Conservation (phyloP, 192 early-diverging fungal genomes). For the Piromyces finnis region DNA sequence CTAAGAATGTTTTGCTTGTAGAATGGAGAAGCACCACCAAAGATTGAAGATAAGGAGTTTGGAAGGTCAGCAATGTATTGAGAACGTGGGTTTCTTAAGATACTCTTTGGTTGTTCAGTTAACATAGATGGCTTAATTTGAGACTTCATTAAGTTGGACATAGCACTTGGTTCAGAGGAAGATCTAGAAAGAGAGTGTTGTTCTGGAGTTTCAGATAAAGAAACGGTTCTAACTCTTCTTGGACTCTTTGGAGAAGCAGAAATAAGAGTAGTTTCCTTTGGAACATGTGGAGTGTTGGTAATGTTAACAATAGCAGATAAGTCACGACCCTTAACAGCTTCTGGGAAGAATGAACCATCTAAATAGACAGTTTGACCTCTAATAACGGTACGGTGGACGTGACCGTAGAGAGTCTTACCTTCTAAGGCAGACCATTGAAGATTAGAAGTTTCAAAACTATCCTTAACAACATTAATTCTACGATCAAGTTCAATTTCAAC, state of each 20-base stretch:
- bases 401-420: constrained; percentile 39
- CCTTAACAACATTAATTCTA: constrained; percentile 17
- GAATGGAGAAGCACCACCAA: constrained; percentile 60
- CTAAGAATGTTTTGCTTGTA: constrained; percentile 83
- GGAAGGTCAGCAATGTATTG: constrained; percentile 21
- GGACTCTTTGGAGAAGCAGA: constrained; percentile 1
- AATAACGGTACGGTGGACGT: constrained; percentile 77
- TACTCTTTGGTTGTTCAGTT: constrained; percentile 10
- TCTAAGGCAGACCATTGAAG: constrained; percentile 36
- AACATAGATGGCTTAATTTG: neutral
- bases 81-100: constrained; percentile 7
- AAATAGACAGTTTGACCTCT: constrained; percentile 69
- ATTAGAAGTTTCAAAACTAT: constrained; percentile 6
- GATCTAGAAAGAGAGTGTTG: neutral
- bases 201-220: neutral
- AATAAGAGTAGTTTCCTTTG: constrained; percentile 2
- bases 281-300: constrained; percentile 16
- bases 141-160: neutral
- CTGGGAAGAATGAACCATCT: constrained; percentile 51
- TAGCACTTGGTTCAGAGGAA: neutral
- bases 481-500: constrained; percentile 87
- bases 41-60: constrained; percentile 23
- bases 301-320: constrained; percentile 26
- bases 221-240: constrained; percentile 2
- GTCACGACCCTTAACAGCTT: constrained; percentile 17